Evolutionary conservation across 169 alveolate species (phyloP), one percentile per base, ranked within the genome.

Genomic region (Plasmodium yoelii): DNA sequence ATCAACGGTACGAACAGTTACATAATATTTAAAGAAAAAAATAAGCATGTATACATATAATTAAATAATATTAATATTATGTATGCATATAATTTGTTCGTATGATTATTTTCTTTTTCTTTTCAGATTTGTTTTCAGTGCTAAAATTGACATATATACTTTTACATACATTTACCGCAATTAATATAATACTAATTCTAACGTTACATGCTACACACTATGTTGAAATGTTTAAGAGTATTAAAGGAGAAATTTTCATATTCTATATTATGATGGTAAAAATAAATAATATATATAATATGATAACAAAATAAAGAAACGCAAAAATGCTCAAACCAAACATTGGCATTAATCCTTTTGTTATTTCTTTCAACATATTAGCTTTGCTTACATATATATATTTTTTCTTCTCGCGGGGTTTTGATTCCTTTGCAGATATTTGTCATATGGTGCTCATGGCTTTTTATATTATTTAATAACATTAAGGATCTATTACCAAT

Each of bases 361-460:
- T 34, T 34, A 34, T 34, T 34, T 34, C 42, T 34, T 34, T 34
- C 42, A 34, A 1, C 42, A 34, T 34, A 34, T 34, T 34, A 34
- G 42, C 42, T 34, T 34, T 3, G 42, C 6, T 34, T 34, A 34
- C 42, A 34, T 34, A 19, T 12, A 59, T n/a, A 13, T 64, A 5
- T 10, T 47, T 44, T 22, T 49, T n/a, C 47, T 56, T 49, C 19
- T 63, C 47, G 42, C 5, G 42, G 42, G 42, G 42, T 42, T 9
- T 44, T 22, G 2, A 8, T 74, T 47, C 28, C 28, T 49, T 56
- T 6, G 24, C 57, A 77, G 88, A 53, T 63, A 28, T 44, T 77
- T 57, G 10, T 61, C 47, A 19, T 77, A 59, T 77, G 88, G 88
- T 61, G 88, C 34, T 77, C 88, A 34, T 77, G 88, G 88, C 53